phyloP scores from a whole-genome alignment of 2,329 filamentous ascomycete species.

The Fusarium proliferatum region DNA sequence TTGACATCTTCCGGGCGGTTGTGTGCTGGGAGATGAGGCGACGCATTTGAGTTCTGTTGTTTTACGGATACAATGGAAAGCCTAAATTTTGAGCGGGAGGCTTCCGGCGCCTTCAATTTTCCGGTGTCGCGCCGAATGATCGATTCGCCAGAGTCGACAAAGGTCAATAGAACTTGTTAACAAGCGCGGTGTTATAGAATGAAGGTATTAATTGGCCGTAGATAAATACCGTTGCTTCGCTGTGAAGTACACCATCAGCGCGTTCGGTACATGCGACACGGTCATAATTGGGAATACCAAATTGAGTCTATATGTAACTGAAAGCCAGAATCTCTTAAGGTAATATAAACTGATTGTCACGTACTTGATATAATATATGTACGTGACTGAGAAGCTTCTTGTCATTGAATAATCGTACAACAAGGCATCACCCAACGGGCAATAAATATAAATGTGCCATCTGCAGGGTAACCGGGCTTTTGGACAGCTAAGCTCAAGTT shows the following conservation, averaged over 20 bases:
- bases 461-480: not conserved
- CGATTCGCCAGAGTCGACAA: not conserved
- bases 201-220: too few relatives aligned
- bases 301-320: accelerated
- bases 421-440: not conserved
- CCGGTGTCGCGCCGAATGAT: not conserved
- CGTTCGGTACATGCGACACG: accelerated
- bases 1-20: accelerated
- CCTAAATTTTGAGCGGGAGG: too few relatives aligned
- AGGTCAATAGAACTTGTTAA: too few relatives aligned
- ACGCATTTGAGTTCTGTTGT: not conserved
- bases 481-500: accelerated
- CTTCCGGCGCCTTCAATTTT: too few relatives aligned
- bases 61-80: not conserved
- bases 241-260: too few relatives aligned
- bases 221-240: not conserved
- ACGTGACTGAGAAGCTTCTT: accelerated
- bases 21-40: accelerated
- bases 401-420: accelerated
- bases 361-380: accelerated
- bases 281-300: accelerated
- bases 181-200: too few relatives aligned
- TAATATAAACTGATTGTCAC: accelerated
- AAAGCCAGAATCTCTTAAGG: accelerated
- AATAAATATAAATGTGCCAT: not conserved